Evolutionary conservation across 176 grass and related monocot genomes (phyloP), one percentile per base, ranked within the genome.

Genomic region (Phoenix roebelenii): DNA sequence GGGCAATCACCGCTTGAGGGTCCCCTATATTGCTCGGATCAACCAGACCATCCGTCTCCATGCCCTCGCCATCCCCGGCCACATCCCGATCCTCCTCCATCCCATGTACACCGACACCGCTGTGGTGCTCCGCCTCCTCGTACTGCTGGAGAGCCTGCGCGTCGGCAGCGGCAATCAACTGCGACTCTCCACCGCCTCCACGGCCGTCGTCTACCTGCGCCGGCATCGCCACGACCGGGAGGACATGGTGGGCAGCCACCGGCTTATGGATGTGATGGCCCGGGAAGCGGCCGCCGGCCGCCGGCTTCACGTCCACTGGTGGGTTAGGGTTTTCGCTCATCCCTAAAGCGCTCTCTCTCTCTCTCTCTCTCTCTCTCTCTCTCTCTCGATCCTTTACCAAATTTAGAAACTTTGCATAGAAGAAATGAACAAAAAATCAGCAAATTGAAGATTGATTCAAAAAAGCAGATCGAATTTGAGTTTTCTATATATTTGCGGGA

Each of bases 31-130:
- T 52, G 24, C 65, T 28, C 15, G 54, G 65, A 60, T 91, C 87
- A 30, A 57, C 26, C 29, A 22, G 61, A 15, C 23, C 70, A 32
- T 72, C 78, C 4, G 59, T 61, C 16, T 79, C 78, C 3, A 85
- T 67, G 0, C 73, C 85, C 0, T 83, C 78, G 22, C 50, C 84
- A 0, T 63, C 79, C 5, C 75, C 85, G 0, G 63, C 80, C 3
- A 51, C 84, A 4, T 29, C 83, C 10, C 77, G 79, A 17, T 87
- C 83, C 3, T 83, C 87, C 55, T 98, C 87, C 68, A 91, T 90
- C 16, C 60, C 79, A 7, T 74, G 72, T 18, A 5, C 54, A 18
- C 58, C 75, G n/a, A 20, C 17, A 10, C 61, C 68, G 16, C 25
- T 25, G 19, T 62, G 61, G 10, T 44, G 10, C 35, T 44, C 9